These are phyloP conservation scores for Leccinum disarticulatum DNA, from an alignment of 768 basidiomycete species.

Conservation along the genomic window DNA sequence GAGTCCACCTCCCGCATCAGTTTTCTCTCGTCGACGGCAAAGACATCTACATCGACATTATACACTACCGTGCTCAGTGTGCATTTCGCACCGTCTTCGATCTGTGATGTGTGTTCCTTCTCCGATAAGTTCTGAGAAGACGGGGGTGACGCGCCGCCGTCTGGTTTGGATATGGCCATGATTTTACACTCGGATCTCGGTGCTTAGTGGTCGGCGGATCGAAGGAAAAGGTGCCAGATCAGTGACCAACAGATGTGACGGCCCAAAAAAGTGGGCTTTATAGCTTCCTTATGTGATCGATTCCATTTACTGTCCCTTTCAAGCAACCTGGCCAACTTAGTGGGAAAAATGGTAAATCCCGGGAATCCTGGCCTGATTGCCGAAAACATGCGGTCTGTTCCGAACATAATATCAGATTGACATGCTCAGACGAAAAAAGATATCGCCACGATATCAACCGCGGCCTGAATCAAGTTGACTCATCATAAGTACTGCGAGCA, in stretches of 20 bases:
- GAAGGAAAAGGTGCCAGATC: not conserved
- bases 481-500: too few relatives aligned
- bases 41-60: constrained; percentile 53
- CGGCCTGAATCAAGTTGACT: too few relatives aligned
- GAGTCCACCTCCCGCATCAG: constrained; percentile 68
- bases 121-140: constrained; percentile 6
- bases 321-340: too few relatives aligned
- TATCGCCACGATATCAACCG: too few relatives aligned
- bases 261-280: not conserved
- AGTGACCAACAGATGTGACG: too few relatives aligned
- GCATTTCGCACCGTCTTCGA: not conserved
- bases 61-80: constrained; percentile 16
- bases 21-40: constrained; percentile 64
- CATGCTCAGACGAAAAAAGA: too few relatives aligned
- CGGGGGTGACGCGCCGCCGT: not conserved
- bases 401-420: too few relatives aligned
- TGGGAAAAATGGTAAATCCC: too few relatives aligned
- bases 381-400: too few relatives aligned
- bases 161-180: not conserved
- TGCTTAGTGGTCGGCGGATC: not conserved
- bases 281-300: too few relatives aligned
- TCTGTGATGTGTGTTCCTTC: constrained; percentile 1
- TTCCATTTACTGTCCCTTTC: too few relatives aligned
- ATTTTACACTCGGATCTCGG: not conserved
- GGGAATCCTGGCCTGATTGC: too few relatives aligned